Base-by-base conservation (phyloP, 2,329 filamentous ascomycete species). In the Venturia effusa region DNA sequence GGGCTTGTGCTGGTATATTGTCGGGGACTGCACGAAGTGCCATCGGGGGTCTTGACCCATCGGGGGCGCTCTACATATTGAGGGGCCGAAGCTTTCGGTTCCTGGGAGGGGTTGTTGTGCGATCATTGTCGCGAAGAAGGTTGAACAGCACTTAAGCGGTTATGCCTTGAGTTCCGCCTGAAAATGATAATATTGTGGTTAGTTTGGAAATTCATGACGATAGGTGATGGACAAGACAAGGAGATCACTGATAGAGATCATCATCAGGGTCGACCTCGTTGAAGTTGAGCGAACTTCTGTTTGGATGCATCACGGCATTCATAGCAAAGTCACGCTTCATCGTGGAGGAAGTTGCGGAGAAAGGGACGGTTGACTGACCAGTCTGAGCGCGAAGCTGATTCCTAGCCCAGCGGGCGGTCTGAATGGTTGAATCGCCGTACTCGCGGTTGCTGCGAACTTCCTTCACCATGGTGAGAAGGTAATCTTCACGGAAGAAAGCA, bases 341-440 rank as follows among this genome's bases (percentile, higher is more conserved):
- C 24, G 3, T 22, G 27, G 24, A 34, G 22, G 15, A 19, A n/a
- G 22, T 15, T 19, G 34, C 24, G 34, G 30, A 22, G 40, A 34
- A 39, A 39, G 30, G 30, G 34, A 39, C 4, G 30, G 11, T 43
- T 54, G 43, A 63, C 62, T 40, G 72, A 77, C 75, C 75, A 62
- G 87, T 78, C 77, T 99, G 94, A 71, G 91, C 89, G 83, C 97
- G 97, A 75, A 97, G 92, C 75, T 97, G 92, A 78, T 97, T 94
- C 66, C 93, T 88, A 67, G 94, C 92, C 94, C 94, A 99, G 71
- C 93, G 89, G 73, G 94, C 94, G 59, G 94, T 97, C 68, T 97
- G 91, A 68, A 94, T 88, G 3, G 94, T 99, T 67, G 92, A 89
- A 34, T 84, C 73, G 69, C 87, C 83, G 79, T 90, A 97, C 59